Evolutionary conservation across 805 yeast genomes (phyloP).

Genomic region (Schwanniomyces occidentalis): DNA sequence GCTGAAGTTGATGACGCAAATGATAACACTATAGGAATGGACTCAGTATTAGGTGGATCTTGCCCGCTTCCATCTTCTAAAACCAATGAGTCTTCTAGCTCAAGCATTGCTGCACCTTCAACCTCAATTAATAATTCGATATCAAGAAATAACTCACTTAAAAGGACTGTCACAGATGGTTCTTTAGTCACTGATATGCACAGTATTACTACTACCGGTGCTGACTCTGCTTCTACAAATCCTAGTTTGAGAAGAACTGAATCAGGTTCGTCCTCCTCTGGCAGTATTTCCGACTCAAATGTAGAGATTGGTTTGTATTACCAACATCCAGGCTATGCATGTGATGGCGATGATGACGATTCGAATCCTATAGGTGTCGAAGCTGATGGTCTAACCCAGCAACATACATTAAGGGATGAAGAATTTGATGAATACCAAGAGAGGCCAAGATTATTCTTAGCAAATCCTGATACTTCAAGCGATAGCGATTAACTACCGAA

Average conservation of each 20-base stretch:
- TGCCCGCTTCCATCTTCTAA: slow-evolving; percentile 10
- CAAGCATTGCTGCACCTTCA: slow-evolving; percentile 14
- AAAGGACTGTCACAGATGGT: slow-evolving; percentile 30
- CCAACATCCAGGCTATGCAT: slow-evolving; percentile 41
- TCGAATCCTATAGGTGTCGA: too few species aligned
- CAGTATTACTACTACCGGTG: slow-evolving; percentile 23
- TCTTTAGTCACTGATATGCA: slow-evolving; percentile 19
- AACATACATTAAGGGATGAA: slow-evolving; percentile 4
- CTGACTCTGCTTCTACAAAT: slow-evolving; percentile 6
- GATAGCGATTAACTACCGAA: slow-evolving; percentile 18
- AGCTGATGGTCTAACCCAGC: slow-evolving; percentile 10
- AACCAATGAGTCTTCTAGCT: slow-evolving; percentile 8
- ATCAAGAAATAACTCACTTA: slow-evolving; percentile 30
- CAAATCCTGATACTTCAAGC: slow-evolving; percentile 50
- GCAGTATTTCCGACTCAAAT: slow-evolving; percentile 27
- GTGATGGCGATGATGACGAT: slow-evolving; percentile 24
- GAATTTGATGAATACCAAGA: slow-evolving; percentile 32
- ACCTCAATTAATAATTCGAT: slow-evolving; percentile 6
- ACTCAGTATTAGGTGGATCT: slow-evolving; percentile 9
- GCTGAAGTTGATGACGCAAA: slow-evolving; percentile 74
- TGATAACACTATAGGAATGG: slow-evolving; percentile 11
- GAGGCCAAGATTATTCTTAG: slow-evolving; percentile 50
- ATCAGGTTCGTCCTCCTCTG: slow-evolving; percentile 27
- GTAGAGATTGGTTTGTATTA: slow-evolving; percentile 32
- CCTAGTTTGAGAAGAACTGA: slow-evolving; percentile 20